Evolutionary conservation across 306 rosid species (phyloP).

Genomic region (Hippophae gyantsensis): DNA sequence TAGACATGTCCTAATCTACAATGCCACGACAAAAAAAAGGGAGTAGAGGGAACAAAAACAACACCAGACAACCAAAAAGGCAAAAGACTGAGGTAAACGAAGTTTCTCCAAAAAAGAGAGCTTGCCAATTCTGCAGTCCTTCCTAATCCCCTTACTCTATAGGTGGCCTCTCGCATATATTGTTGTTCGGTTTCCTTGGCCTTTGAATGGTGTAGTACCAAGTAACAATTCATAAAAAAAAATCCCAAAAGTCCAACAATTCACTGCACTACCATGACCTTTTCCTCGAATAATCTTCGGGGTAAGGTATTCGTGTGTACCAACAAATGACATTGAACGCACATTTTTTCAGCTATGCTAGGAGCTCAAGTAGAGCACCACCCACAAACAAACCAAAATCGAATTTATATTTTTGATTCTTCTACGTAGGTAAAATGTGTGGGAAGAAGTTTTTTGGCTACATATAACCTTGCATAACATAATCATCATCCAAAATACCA

Average conservation of each 20-base stretch:
- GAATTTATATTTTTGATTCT: conserved; percentile 72
- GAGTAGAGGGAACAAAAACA: too few species aligned
- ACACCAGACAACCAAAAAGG: too few species aligned
- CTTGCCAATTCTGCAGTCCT: too few species aligned
- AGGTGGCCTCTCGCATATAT: too few species aligned
- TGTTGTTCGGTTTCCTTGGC: conserved; percentile 71
- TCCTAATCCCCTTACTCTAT: too few species aligned
- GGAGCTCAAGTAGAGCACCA: conserved; percentile 66
- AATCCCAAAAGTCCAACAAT: conserved; percentile 96
- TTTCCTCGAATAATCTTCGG: conserved; percentile 91
- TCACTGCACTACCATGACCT: conserved; percentile 94
- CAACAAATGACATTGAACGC: conserved; percentile 90
- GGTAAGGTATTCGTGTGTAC: conserved; percentile 84
- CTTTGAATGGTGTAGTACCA: conserved; percentile 84
- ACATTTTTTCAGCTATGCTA: conserved; percentile 89
- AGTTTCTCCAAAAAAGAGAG: too few species aligned
- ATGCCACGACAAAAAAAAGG: too few species aligned
- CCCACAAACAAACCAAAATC: conserved; percentile 58
- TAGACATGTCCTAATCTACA: too few species aligned
- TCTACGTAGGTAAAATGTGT: conserved; percentile 60
- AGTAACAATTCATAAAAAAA: conserved; percentile 75
- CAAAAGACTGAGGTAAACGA: too few species aligned
- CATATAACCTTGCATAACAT: conserved; percentile 30
- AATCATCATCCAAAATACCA: conserved; percentile 30
- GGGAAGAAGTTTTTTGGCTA: conserved; percentile 71